Evolutionary conservation across 2,329 filamentous ascomycete species (phyloP), one percentile per base, ranked within the genome.

Genomic region (Sporothrix protearum): DNA sequence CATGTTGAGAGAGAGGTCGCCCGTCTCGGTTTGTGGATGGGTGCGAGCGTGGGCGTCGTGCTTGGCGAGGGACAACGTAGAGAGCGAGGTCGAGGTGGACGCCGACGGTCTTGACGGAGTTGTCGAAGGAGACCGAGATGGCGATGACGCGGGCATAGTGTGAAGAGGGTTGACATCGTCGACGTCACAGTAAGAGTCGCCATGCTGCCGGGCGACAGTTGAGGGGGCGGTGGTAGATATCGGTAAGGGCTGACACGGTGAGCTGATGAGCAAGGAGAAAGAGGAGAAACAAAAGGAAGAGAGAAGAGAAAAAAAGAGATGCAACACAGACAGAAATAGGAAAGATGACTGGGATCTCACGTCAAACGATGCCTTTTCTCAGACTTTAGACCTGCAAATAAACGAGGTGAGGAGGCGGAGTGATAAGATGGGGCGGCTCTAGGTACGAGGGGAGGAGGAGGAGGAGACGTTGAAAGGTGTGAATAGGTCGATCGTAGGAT

Each of bases 1-100:
- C 76, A 83, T 79, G 74, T 81, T 81, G 73, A 83, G 76, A n/a
- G 78, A 76, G 19, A 79, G 45, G 47, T 74, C 75, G 69, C 74
- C 33, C 69, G 64, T 19, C n/a, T 49, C 42, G 55, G n/a, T 69
- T 67, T 14, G 7, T 16, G 2, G 49, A 9, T 22, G 49, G 12
- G 49, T 28, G 9, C 28, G 49, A 12, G 49, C 9, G 22, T 16
- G 8, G 14, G 10, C 36, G 30, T 19, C 25, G 36, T 64, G 59
- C 16, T 36, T 22, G n/a, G 16, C 51, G 4, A 51, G 42, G 5
- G 12, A 33, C 9, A 64, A 14, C 22, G 36, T 16, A 6, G 59
- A 64, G 10, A 64, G 10, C 59, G 59, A 28, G 3, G 59, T 25
- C 12, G 59, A 64, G n/a, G 59, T 39, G 4, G 59, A 39, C 39